Evolutionary conservation across 2,329 filamentous ascomycete species (phyloP).

Genomic region (Mariannaea sp.): DNA sequence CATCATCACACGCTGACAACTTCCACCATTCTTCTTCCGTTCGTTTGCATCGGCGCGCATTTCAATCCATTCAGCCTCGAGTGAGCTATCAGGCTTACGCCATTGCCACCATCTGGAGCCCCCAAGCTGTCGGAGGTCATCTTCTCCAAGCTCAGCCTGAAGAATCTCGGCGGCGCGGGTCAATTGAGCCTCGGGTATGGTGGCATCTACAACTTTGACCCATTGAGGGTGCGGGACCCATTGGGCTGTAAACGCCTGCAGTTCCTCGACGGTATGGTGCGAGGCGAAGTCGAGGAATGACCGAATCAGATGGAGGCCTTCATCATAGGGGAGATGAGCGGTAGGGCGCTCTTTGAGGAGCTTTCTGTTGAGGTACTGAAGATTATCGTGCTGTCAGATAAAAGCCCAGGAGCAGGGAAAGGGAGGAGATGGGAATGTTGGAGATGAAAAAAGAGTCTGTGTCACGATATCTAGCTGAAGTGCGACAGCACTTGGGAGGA

Average conservation of each 20-base stretch:
- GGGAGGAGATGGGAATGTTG: neutral
- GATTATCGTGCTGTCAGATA: conserved; percentile 16
- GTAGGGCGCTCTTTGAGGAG: conserved; percentile 79
- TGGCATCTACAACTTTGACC: conserved; percentile 76
- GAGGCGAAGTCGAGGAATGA: conserved; percentile 85
- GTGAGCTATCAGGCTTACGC: conserved; percentile 67
- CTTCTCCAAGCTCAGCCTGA: conserved; percentile 73
- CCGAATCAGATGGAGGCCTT: conserved; percentile 85
- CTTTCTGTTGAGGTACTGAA: conserved; percentile 80
- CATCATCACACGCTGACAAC: conserved; percentile 79
- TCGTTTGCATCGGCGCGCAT: conserved; percentile 78
- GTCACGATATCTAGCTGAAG: neutral
- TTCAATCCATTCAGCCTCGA: conserved; percentile 94
- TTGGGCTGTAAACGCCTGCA: conserved; percentile 89
- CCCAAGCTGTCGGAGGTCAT: conserved; percentile 76
- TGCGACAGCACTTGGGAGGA: neutral
- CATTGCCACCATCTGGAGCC: conserved; percentile 90
- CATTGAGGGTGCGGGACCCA: conserved; percentile 89
- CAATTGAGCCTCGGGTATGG: conserved; percentile 68
- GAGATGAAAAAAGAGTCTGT: neutral
- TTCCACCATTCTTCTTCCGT: conserved; percentile 64
- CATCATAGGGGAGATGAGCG: conserved; percentile 90
- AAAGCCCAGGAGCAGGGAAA: neutral
- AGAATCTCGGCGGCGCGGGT: conserved; percentile 69
- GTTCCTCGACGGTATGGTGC: conserved; percentile 87